Evolutionary conservation across 352 stramenopile species (phyloP).

Genomic region (Saprolegnia diclina): DNA sequence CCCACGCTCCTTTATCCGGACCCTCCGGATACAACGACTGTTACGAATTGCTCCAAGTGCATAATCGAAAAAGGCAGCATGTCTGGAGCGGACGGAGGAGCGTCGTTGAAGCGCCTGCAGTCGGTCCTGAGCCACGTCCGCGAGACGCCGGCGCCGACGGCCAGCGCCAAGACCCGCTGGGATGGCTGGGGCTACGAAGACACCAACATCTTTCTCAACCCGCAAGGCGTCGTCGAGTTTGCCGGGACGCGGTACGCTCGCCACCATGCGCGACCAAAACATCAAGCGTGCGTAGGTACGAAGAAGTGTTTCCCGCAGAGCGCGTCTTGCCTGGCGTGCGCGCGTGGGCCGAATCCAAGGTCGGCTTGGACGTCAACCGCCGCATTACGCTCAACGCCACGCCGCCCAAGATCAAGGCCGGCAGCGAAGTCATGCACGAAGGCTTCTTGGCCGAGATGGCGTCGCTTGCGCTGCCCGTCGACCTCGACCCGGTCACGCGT

Average conservation of each 20-base stretch:
- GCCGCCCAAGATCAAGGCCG: constrained; percentile 15
- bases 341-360: constrained; percentile 49
- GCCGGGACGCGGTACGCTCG: constrained; percentile 34
- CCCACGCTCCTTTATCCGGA: neutral
- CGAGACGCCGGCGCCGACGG: neutral
- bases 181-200: constrained; percentile 70
- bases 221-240: constrained; percentile 49
- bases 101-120: neutral
- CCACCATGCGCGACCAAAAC: neutral
- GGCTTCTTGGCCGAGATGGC: constrained; percentile 20
- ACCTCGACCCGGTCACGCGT: constrained; percentile 28
- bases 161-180: constrained; percentile 36
- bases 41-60: neutral
- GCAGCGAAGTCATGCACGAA: constrained; percentile 17
- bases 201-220: constrained; percentile 65
- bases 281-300: constrained; percentile 31
- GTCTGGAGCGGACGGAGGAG: neutral
- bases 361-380: constrained; percentile 45
- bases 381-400: constrained; percentile 21
- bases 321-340: constrained; percentile 49
- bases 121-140: neutral
- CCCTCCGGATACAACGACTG: neutral
- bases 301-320: constrained; percentile 46
- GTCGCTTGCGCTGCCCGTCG: constrained; percentile 1
- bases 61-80: neutral